Evolutionary conservation across 768 basidiomycete genomes (phyloP).

Genomic region (Favolaschia claudopus): DNA sequence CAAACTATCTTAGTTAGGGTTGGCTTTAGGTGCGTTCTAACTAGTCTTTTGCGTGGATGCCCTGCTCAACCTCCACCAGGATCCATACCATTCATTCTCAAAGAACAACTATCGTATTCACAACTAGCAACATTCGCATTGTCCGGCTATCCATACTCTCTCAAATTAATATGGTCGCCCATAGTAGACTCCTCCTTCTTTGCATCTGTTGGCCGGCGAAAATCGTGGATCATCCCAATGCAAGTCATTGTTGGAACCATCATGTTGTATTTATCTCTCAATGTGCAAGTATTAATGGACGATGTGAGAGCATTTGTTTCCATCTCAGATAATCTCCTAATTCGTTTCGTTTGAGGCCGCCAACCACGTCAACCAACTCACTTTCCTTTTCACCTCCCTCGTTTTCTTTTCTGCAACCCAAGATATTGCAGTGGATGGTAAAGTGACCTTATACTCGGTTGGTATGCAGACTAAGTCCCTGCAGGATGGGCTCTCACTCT

Average conservation of each 20-base stretch:
- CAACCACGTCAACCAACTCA: constrained; percentile 79
- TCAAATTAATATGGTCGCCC: constrained; percentile 97
- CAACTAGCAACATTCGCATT: constrained; percentile 95
- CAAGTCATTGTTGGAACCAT: constrained; percentile 87
- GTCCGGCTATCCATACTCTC: constrained; percentile 93
- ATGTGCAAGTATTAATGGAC: constrained; percentile 79
- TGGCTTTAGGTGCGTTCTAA: constrained; percentile 75
- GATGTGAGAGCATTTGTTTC: constrained; percentile 57
- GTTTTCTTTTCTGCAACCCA: constrained; percentile 98
- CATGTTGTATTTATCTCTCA: constrained; percentile 80
- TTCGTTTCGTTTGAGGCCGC: constrained; percentile 65
- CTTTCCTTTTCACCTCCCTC: constrained; percentile 84
- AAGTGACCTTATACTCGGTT: constrained; percentile 31
- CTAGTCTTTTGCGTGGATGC: neutral
- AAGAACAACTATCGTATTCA: constrained; percentile 95
- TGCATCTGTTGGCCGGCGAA: constrained; percentile 86
- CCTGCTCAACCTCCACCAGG: constrained; percentile 52
- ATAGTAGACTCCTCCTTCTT: constrained; percentile 93
- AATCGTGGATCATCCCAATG: constrained; percentile 99
- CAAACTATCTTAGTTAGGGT: constrained; percentile 64
- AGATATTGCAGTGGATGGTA: constrained; percentile 98
- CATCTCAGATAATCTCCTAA: constrained; percentile 7
- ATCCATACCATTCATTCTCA: constrained; percentile 95
- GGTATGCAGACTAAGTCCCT: neutral
- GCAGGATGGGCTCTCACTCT: constrained; percentile 82